phyloP scores from a whole-genome alignment of 208 protist species.

The Crithidia bombi region DNA sequence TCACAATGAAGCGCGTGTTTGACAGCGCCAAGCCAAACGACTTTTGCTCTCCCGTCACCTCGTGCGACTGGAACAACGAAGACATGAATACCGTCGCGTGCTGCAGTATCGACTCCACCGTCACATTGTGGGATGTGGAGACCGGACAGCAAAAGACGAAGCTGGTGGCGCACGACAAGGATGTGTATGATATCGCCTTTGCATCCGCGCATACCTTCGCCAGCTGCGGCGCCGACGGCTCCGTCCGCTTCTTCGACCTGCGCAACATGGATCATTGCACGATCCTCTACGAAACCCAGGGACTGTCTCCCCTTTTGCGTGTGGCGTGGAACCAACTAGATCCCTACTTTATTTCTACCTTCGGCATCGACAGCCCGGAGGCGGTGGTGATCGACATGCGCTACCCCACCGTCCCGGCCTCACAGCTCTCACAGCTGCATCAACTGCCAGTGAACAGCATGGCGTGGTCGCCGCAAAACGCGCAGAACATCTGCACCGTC shows the following conservation, averaged over 20 bases:
- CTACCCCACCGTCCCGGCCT: slow-evolving; percentile 88
- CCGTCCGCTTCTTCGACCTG: slow-evolving; percentile 98
- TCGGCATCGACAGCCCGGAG: slow-evolving; percentile 94
- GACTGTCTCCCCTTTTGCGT: slow-evolving; percentile 93
- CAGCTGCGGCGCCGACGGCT: slow-evolving; percentile 98
- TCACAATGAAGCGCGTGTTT: slow-evolving; percentile 92
- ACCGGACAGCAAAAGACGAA: slow-evolving; percentile 90
- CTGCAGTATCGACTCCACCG: slow-evolving; percentile 98
- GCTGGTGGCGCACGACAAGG: slow-evolving; percentile 99
- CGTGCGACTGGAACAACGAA: slow-evolving; percentile 99
- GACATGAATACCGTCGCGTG: slow-evolving; percentile 97
- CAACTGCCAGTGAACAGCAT: slow-evolving; percentile 95
- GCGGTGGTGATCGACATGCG: slow-evolving; percentile 97
- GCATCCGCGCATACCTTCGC: slow-evolving; percentile 95
- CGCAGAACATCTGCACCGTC: slow-evolving; percentile 94
- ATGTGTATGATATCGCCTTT: slow-evolving; percentile 99
- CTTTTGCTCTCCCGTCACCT: slow-evolving; percentile 99
- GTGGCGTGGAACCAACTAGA: slow-evolving; percentile 98
- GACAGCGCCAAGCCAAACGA: slow-evolving; percentile 91
- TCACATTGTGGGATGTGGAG: slow-evolving; percentile 98
- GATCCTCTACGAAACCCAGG: slow-evolving; percentile 97
- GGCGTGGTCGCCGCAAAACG: slow-evolving; percentile 95
- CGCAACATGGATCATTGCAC: slow-evolving; percentile 97
- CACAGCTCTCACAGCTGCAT: slow-evolving; percentile 84
- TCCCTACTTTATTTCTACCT: slow-evolving; percentile 96